These are phyloP conservation scores for Talaromyces sp. DNA, from an alignment of 2,329 filamentous ascomycete species.

Conservation along the genomic window DNA sequence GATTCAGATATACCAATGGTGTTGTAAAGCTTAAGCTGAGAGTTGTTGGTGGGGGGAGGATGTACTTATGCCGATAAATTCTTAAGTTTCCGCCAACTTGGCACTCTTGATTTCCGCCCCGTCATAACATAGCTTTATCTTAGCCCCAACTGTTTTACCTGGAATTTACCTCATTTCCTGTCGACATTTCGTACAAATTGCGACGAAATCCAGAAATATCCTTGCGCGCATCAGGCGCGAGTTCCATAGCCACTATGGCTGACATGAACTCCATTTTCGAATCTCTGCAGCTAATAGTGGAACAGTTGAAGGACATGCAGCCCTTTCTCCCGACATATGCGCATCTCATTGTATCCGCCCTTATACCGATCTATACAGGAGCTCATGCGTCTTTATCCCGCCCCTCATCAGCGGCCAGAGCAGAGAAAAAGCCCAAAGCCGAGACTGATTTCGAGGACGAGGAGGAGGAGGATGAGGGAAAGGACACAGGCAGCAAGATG, in stretches of 20 bases:
- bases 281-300: conserved; percentile 34
- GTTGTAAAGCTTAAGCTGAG: neutral
- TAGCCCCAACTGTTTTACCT: too few relatives aligned
- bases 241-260: conserved; percentile 25
- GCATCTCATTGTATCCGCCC: conserved; percentile 64
- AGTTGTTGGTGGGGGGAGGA: neutral
- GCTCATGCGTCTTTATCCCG: conserved; percentile 81
- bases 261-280: conserved; percentile 37
- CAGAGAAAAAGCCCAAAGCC: conserved; percentile 41
- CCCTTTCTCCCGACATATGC: conserved; percentile 55
- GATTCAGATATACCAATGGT: neutral
- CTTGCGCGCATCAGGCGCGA: conserved; percentile 2
- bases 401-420: conserved; percentile 72
- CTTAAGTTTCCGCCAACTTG: conserved; percentile 1
- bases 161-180: neutral
- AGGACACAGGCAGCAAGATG: conserved; percentile 55
- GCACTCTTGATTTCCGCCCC: neutral
- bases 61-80: conserved; percentile 4
- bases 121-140: neutral
- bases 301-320: conserved; percentile 42
- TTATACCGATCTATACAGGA: conserved; percentile 80
- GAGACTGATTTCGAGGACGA: conserved; percentile 21
- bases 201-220: neutral
- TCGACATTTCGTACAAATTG: neutral
- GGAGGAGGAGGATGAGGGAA: conserved; percentile 50